Base-by-base conservation (phyloP, 768 basidiomycete genomes). In the Plicaturopsis crispa region DNA sequence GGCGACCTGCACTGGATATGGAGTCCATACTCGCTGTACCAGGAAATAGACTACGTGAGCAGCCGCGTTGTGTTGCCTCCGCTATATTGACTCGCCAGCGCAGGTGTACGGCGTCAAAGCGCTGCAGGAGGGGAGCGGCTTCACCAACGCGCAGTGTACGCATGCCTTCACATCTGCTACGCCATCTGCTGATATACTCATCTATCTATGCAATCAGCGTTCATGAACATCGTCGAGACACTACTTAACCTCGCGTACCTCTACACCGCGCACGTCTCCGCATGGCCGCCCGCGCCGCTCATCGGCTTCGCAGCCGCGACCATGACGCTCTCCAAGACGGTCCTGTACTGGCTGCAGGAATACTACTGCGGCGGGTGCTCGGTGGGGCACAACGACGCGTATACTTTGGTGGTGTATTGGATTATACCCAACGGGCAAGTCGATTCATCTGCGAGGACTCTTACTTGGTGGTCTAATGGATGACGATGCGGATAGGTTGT, bases 1-100 rank as follows among this genome's bases (percentile, higher is more conserved):
- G 91, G 91, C 2, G 88, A 92, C 57, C 66, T 92, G 33, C 84
- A 91, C 49, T 93, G 89, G 90, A 73, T 93, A 31, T 94, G 90
- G 91, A 65, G 72, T 42, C 88, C 88, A 2, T 93, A 93, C 52
- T 72, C 67, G 18, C 42, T 84, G 21, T 90, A 89, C 59, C 80
- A 87, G 51, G 64, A 80, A n/a, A 63, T 88, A 11, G 35, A 14
- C 38, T 19, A 14, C 14, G 26, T 28, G 6, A 14, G 14, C 16
- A 30, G 17, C 13, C 23, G 7, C 13, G 20, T 17, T 32, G 21
- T 28, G 36, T 35, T 12, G 21, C 18, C 16, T 1, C 17, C 13
- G n/a, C 16, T 24, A n/a, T 19, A 18, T 10, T 23, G 18, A 8
- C n/a, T 2, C 33, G 20, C 24, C 26, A 30, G 8, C 14, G 22